Evolutionary conservation across 495 filamentous ascomycete species (phyloP), one percentile per base, ranked within the genome.

Genomic region (Friedmanniomyces endolithicus): DNA sequence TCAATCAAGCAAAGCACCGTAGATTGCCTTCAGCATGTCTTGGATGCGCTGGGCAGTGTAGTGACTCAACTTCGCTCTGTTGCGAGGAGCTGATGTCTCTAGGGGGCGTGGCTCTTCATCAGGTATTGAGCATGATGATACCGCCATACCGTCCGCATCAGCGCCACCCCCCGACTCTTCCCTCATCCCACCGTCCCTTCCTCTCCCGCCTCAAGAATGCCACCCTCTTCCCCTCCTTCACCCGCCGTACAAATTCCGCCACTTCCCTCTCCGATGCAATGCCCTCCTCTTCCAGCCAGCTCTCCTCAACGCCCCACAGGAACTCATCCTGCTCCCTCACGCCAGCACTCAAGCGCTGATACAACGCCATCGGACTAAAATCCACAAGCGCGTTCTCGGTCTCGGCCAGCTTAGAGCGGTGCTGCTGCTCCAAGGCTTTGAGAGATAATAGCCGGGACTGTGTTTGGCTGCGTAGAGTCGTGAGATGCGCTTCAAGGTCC

Each of bases 161-260:
- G 54, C 90, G 76, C 90, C 90, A 95, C 0, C 90, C 90, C 0
- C 90, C 89, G 52, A 95, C 88, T 55, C 90, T 77, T 24, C 90
- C 88, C 68, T 95, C 90, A 72, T 95, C 89, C 90, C 90, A 95
- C 64, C 90, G 74, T 60, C 87, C 86, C 68, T 85, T 90, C 51
- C 85, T 76, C 72, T 95, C 90, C 62, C 79, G 79, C 47, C 90
- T 73, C 27, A 86, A 75, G 56, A 86, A 88, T 52, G 83, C 80
- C 57, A 82, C 68, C 58, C 84, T 85, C 65, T 82, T 85, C 40
- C 83, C 83, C 52, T 83, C 87, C 55, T 86, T 73, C 61, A 90
- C 84, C 63, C 87, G 70, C 60, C 82, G 76, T 35, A 92, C 80
- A 82, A 89, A 95, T 61, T 95, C 90, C 16, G 72, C 69, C 50